Evolutionary conservation across 1,284 basidiomycete species (phyloP), one percentile per base, ranked within the genome.

Genomic region (Ceraceosorus guamensis): DNA sequence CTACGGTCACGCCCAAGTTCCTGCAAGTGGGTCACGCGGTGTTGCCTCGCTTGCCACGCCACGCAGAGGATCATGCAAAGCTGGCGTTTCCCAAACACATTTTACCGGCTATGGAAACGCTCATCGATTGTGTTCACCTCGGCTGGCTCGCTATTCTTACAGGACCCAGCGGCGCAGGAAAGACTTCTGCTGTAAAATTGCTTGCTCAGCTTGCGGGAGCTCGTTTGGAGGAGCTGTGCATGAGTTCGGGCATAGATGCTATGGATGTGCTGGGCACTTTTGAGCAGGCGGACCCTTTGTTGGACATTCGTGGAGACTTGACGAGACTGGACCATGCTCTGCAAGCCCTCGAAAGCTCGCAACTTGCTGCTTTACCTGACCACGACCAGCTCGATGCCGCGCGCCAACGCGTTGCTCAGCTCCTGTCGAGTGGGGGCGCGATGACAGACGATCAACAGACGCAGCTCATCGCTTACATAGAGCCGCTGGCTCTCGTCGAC

Each of bases 191-290:
- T 41, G 82, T 93, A 30, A 82, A 85, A 48, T 79, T 82, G 7
- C 77, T 95, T 48, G 90, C 93, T 18, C 78, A 83, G 50, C 78
- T 86, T 34, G 83, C 83, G 39, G 91, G 92, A 16, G 82, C 83
- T 49, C 57, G 75, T 14, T 80, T 97, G 0, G 82, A 82, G 46
- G 87, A 90, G 73, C 82, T 97, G 48, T 81, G 84, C 24, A 81
- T 97, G 76, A 93, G 88, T 75, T 85, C 84, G 48, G 87, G 89
- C 6, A 91, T 89, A 14, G 95, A 99, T 74, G 90, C 91, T 1
- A 86, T 86, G 71, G 95, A 99, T 77, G 86, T 99, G 39, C 79
- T 98, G 43, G 95, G 95, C 48, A 87, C 89, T 65, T 98, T 97
- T 71, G 95, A 99, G 78, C 95, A 98, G 78, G 84, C 70, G 48